Evolutionary conservation across 2,329 filamentous ascomycete species (phyloP), one percentile per base, ranked within the genome.

Genomic region (Aspergillus ustus): DNA sequence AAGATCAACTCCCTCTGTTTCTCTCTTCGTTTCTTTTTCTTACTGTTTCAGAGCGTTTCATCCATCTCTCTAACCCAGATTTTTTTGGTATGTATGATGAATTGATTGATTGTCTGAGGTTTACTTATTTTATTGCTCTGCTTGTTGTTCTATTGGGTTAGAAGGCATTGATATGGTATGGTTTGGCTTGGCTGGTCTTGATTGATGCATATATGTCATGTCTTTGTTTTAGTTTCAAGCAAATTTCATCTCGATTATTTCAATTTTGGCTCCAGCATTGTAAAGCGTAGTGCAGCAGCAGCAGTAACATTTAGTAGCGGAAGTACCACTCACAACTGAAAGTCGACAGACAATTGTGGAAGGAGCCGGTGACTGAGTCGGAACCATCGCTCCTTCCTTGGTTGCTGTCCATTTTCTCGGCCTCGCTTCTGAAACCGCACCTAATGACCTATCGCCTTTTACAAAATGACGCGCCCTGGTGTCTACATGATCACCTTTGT

Each of bases 131-230:
- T 22, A 1, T 29, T 37, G 46, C 15, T 52, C 5, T 54, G 48
- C 34, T 54, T 49, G 15, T 54, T 49, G 15, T 29, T 44, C n/a
- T 20, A 50, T 46, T 57, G 46, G 48, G 37, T 61, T 59, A 34
- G 54, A 54, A 48, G 51, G 55, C 46, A 57, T 43, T 53, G 58
- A 19, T 45, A 60, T 55, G 57, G 49, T 52, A 52, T 53, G 49
- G 51, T 31, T 48, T 54, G 57, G 57, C 22, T 54, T 52, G 50
- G 50, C 31, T 52, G 19, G 31, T 29, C 52, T 50, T 15, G 43
- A 28, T 34, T 57, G 25, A 48, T 49, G 52, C 46, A 56, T 57
- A 55, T 54, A 22, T 37, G 17, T 51, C 3, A 19, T 57, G 34
- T 53, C 37, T 50, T 9, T 52, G 28, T 52, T 57, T 17, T 20